Evolutionary conservation across 78 protist genomes (phyloP).

Genomic region (Isochrysis galbana): DNA sequence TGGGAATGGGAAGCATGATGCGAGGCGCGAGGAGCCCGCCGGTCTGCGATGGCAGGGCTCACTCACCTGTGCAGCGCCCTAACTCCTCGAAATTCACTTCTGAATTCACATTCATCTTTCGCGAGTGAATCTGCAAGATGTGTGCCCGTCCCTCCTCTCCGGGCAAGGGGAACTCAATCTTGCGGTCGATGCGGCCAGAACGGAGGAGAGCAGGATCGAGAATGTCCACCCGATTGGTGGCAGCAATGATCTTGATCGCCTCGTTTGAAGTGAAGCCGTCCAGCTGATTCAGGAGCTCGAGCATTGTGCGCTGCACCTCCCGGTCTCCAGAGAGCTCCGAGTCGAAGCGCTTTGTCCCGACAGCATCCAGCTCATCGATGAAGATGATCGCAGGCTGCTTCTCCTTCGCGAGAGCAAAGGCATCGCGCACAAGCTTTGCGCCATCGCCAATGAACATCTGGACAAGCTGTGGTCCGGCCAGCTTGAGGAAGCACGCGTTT

Average conservation of each 20-base stretch:
- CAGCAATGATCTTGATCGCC: constrained; percentile 97
- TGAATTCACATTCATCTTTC: too few relatives aligned
- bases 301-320: constrained; percentile 99
- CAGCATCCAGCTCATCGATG: constrained; percentile 99
- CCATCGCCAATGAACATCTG: constrained; percentile 99
- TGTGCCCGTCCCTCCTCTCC: constrained; percentile 82
- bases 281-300: constrained; percentile 98
- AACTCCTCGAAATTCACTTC: constrained; percentile 97
- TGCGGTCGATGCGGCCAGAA: constrained; percentile 99
- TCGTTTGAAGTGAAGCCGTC: constrained; percentile 98
- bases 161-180: constrained; percentile 99
- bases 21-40: too few relatives aligned
- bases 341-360: constrained; percentile 91
- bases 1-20: too few relatives aligned
- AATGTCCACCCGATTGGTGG: constrained; percentile 97
- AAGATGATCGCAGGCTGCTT: constrained; percentile 98
- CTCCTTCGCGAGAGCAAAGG: constrained; percentile 75
- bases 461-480: constrained; percentile 97
- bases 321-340: constrained; percentile 87
- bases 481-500: constrained; percentile 4
- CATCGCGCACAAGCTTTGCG: constrained; percentile 97
- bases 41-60: too few relatives aligned
- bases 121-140: constrained; percentile 84
- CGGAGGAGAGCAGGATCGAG: constrained; percentile 98
- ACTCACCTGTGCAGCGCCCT: too few relatives aligned